phyloP scores from a whole-genome alignment of 352 stramenopile species.

The Elongisporangium anandrum region DNA sequence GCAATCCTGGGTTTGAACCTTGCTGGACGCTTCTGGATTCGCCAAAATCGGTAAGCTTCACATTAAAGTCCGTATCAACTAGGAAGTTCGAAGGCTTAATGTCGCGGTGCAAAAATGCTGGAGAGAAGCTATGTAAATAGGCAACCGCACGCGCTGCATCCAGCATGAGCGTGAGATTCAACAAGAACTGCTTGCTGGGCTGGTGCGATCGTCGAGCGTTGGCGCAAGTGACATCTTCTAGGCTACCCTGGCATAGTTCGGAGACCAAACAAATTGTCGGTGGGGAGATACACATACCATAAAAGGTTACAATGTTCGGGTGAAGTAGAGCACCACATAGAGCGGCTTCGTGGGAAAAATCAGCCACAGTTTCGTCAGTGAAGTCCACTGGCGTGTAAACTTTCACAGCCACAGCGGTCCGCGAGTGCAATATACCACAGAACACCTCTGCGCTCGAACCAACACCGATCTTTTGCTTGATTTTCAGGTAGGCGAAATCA shows the following conservation, averaged over 20 bases:
- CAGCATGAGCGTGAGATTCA: conserved; percentile 62
- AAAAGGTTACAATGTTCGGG: conserved; percentile 27
- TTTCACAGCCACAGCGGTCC: conserved; percentile 33
- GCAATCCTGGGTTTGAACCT: neutral
- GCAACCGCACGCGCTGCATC: conserved; percentile 56
- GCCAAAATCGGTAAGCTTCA: conserved; percentile 62
- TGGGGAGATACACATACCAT: conserved; percentile 25
- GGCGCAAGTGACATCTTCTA: conserved; percentile 15
- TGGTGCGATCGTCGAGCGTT: neutral
- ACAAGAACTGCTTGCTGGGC: conserved; percentile 26
- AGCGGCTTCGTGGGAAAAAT: conserved; percentile 26
- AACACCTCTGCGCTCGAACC: conserved; percentile 26
- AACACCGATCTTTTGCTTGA: conserved; percentile 28
- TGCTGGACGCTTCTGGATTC: conserved; percentile 39
- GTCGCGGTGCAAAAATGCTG: conserved; percentile 66
- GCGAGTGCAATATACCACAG: conserved; percentile 28
- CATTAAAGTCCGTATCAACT: conserved; percentile 34
- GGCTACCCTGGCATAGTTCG: conserved; percentile 18
- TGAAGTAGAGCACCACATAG: conserved; percentile 20
- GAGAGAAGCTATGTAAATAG: conserved; percentile 70
- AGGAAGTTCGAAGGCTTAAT: conserved; percentile 71
- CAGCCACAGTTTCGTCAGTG: conserved; percentile 18
- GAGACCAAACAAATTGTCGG: conserved; percentile 29
- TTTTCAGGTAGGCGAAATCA: conserved; percentile 40
- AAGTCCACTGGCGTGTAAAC: conserved; percentile 37